Conservation (phyloP, 1,284 basidiomycete genomes). For the Ceratobasidium sp. region DNA sequence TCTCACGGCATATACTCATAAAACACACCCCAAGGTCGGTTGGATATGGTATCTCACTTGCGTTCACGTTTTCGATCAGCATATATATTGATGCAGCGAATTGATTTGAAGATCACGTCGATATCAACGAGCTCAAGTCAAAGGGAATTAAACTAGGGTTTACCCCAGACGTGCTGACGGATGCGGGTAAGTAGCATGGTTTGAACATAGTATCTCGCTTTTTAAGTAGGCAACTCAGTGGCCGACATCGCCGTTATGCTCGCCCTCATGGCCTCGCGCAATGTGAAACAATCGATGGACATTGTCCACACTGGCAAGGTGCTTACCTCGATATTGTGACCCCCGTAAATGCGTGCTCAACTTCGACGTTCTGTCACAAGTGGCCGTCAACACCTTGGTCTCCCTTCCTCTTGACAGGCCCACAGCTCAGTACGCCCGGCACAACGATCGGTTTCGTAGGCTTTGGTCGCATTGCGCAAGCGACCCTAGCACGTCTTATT, state of each 20-base stretch:
- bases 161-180: slow-evolving; percentile 90
- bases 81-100: slow-evolving; percentile 20
- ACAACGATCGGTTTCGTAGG: slow-evolving; percentile 87
- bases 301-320: slow-evolving; percentile 77
- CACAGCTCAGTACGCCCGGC: slow-evolving; percentile 69
- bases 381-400: slow-evolving; percentile 79
- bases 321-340: slow-evolving; percentile 46
- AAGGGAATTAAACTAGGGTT: slow-evolving; percentile 83
- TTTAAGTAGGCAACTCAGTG: slow-evolving; percentile 59
- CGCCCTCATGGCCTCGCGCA: slow-evolving; percentile 88
- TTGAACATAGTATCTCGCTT: background rate
- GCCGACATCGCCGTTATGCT: slow-evolving; percentile 91
- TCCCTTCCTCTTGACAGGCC: slow-evolving; percentile 83
- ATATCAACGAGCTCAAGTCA: slow-evolving; percentile 69
- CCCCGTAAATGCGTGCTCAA: no score
- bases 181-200: slow-evolving; percentile 69
- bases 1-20: background rate
- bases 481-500: slow-evolving; percentile 77
- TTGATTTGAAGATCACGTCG: slow-evolving; percentile 78
- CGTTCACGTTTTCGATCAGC: background rate
- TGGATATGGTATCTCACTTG: slow-evolving; percentile 72
- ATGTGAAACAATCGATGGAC: slow-evolving; percentile 70
- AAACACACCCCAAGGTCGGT: slow-evolving; percentile 62
- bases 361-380: slow-evolving; percentile 50
- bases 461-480: slow-evolving; percentile 91